phyloP scores from a whole-genome alignment of 2,329 filamentous ascomycete genomes.

The Drechslerella dactyloides region DNA sequence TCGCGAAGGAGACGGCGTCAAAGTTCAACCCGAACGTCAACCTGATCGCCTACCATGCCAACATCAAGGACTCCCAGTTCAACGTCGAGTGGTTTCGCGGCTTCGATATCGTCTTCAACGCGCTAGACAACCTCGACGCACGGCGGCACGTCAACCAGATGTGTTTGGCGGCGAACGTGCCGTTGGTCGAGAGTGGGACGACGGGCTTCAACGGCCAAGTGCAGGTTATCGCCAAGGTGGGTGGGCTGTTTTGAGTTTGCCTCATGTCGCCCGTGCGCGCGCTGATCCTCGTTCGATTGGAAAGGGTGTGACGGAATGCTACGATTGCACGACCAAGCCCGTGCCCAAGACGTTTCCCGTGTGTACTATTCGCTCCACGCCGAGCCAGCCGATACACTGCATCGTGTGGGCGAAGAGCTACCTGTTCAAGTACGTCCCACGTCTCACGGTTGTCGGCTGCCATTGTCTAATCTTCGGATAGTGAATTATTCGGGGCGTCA shows the following conservation, averaged over 20 bases:
- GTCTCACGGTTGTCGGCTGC: neutral
- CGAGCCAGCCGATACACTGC: slow-evolving; percentile 95
- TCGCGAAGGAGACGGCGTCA: slow-evolving; percentile 88
- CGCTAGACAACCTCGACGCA: slow-evolving; percentile 92
- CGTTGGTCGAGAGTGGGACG: slow-evolving; percentile 93
- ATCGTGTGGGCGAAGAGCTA: slow-evolving; percentile 99
- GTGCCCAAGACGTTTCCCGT: slow-evolving; percentile 92
- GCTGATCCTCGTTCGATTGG: neutral
- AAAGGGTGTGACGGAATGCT: slow-evolving; percentile 84
- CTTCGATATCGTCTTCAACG: slow-evolving; percentile 92
- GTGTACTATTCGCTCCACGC: slow-evolving; percentile 95
- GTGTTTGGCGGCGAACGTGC: slow-evolving; percentile 89
- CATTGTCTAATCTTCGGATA: slow-evolving; percentile 51
- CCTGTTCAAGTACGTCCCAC: slow-evolving; percentile 70
- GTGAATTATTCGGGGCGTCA: slow-evolving; percentile 87
- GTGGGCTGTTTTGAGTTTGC: slow-evolving; percentile 28
- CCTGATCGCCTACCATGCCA: slow-evolving; percentile 87
- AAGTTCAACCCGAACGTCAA: slow-evolving; percentile 88
- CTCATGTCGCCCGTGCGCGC: neutral
- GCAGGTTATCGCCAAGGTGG: slow-evolving; percentile 85
- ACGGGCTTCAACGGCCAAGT: slow-evolving; percentile 98
- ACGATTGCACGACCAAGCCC: slow-evolving; percentile 90
- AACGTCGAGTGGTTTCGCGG: slow-evolving; percentile 83
- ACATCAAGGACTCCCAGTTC: slow-evolving; percentile 90
- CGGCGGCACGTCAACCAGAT: slow-evolving; percentile 95